Evolutionary conservation across 1,139 yeast genomes (phyloP).

Genomic region (Debaryomyces robertsiae): DNA sequence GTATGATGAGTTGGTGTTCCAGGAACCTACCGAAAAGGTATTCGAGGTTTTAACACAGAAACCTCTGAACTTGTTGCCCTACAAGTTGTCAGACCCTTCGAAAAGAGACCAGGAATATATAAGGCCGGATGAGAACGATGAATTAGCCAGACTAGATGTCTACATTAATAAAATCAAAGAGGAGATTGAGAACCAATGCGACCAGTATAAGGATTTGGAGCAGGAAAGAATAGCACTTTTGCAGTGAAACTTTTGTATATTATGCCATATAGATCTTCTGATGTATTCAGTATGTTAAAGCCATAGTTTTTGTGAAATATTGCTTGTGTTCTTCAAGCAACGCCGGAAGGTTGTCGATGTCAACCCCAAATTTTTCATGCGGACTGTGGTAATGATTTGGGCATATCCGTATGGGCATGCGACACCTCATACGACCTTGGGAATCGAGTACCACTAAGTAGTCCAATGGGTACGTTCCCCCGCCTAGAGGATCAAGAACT

Average conservation of each 20-base stretch:
- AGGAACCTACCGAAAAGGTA: constrained; percentile 91
- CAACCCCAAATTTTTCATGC: constrained; percentile 25
- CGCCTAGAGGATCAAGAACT: constrained; percentile 52
- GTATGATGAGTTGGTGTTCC: constrained; percentile 91
- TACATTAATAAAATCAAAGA: constrained; percentile 64
- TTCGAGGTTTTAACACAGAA: constrained; percentile 74
- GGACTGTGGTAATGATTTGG: constrained; percentile 16
- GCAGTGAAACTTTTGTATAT: constrained; percentile 24
- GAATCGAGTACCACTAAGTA: constrained; percentile 37
- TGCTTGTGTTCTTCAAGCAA: constrained; percentile 26
- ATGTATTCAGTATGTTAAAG: constrained; percentile 1
- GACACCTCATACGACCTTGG: constrained; percentile 24
- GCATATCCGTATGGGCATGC: constrained; percentile 25
- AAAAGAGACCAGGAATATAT: constrained; percentile 47
- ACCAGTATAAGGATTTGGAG: constrained; percentile 55
- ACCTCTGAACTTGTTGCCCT: constrained; percentile 77
- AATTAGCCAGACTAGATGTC: constrained; percentile 68
- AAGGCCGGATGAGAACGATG: constrained; percentile 67
- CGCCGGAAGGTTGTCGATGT: constrained; percentile 20
- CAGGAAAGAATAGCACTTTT: constrained; percentile 46
- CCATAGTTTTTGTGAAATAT: constrained; percentile 14
- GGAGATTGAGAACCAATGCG: constrained; percentile 55
- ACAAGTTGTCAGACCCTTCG: constrained; percentile 48
- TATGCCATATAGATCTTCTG: constrained; percentile 1
- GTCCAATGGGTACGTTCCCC: constrained; percentile 52